phyloP scores from a whole-genome alignment of 352 stramenopile genomes.

The Globisporangium cystogenes region DNA sequence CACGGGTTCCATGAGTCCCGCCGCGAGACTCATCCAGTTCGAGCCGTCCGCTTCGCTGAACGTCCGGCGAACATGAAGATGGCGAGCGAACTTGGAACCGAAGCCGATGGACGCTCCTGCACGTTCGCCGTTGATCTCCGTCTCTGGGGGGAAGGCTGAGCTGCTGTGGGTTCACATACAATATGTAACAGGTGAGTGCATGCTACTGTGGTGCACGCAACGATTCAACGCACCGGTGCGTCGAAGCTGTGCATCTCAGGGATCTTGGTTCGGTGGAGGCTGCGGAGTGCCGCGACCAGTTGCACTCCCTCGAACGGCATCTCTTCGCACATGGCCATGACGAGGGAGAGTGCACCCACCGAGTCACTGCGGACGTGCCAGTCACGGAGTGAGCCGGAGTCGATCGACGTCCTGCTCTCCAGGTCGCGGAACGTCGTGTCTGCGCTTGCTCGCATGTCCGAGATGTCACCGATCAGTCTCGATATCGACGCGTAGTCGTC shows the following conservation, averaged over 20 bases:
- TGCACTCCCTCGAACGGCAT: not conserved
- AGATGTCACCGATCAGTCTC: not conserved
- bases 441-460: not conserved
- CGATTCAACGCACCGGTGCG: not conserved
- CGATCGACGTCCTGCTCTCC: not conserved
- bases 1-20: not conserved
- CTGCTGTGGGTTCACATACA: no score
- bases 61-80: not conserved
- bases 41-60: not conserved
- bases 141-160: not conserved
- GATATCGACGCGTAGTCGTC: no score
- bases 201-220: no score
- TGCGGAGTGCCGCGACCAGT: not conserved
- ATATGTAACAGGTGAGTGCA: no score
- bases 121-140: not conserved
- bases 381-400: not conserved
- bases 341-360: not conserved
- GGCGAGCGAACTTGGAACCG: not conserved
- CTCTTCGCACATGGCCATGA: not conserved
- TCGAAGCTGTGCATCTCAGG: not conserved
- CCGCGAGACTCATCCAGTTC: not conserved
- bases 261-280: no score
- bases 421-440: not conserved
- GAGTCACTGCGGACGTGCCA: not conserved
- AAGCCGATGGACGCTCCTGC: not conserved